Evolutionary conservation across 352 stramenopile genomes (phyloP).

Genomic region (Pythium inflatum): DNA sequence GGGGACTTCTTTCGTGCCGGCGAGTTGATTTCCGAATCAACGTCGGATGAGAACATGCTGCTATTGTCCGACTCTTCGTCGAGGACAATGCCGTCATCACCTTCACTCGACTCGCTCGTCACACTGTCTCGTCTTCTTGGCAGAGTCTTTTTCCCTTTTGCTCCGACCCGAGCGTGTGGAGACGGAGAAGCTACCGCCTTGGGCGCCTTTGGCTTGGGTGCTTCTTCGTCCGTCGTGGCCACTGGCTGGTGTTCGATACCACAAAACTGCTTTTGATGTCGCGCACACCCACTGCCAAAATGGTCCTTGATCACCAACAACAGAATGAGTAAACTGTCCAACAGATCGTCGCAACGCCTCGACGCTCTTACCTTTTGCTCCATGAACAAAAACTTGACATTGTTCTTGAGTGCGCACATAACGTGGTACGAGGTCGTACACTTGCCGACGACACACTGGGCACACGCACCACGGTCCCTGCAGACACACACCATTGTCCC

Average conservation of each 20-base stretch:
- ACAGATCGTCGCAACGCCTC: not conserved
- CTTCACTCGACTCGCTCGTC: conserved; percentile 36
- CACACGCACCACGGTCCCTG: conserved; percentile 73
- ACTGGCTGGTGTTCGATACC: conserved; percentile 35
- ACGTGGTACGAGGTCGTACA: conserved; percentile 79
- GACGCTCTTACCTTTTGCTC: conserved; percentile 45
- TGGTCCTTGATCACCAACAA: conserved; percentile 37
- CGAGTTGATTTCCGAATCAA: conserved; percentile 34
- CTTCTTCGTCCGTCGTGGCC: conserved; percentile 29
- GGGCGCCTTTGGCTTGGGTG: conserved; percentile 7
- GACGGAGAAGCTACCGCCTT: not conserved
- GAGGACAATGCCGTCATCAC: conserved; percentile 30
- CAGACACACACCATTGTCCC: not conserved
- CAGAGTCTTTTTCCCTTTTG: conserved; percentile 27
- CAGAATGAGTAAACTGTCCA: not conserved
- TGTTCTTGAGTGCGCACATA: conserved; percentile 60
- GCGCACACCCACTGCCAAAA: conserved; percentile 67
- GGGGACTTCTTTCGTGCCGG: conserved; percentile 6
- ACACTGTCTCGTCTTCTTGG: conserved; percentile 44
- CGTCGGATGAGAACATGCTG: conserved; percentile 31
- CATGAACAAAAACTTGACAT: conserved; percentile 68
- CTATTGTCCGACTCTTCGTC: conserved; percentile 35
- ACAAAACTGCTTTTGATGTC: conserved; percentile 64
- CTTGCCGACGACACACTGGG: conserved; percentile 68
- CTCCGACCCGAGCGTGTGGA: conserved; percentile 2